Conservation (phyloP, 176 grass and related monocot genomes). For the Tillandsia leiboldiana region DNA sequence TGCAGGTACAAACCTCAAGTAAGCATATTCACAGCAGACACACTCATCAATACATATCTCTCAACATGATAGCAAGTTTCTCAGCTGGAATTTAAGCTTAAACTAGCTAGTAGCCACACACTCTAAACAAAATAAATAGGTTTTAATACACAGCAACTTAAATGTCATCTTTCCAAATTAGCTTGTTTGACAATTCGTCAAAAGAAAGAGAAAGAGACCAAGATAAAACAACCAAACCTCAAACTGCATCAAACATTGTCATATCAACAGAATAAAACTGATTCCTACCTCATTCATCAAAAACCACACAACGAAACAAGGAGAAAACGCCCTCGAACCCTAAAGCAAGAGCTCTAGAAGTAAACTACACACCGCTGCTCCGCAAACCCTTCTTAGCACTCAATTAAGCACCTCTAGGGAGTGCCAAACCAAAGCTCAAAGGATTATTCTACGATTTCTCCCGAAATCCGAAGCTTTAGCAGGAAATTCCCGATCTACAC, state of each 20-base stretch:
- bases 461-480: background rate
- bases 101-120: background rate
- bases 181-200: background rate
- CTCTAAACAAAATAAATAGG: background rate
- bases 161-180: background rate
- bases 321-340: background rate
- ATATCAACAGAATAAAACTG: background rate
- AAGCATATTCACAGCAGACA: background rate
- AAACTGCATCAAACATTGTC: background rate
- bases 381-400: background rate
- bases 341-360: background rate
- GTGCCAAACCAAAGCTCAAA: background rate
- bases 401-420: background rate
- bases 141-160: background rate
- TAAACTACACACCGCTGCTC: background rate
- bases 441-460: background rate
- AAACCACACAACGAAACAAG: background rate
- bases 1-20: background rate
- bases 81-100: background rate
- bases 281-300: background rate
- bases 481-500: slow-evolving; percentile 2
- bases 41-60: background rate
- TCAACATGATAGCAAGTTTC: background rate
- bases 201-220: background rate
- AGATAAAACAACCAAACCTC: background rate